Conservation (phyloP, 1,284 basidiomycete species). For the Microbotryum lychnidis-dioicae region DNA sequence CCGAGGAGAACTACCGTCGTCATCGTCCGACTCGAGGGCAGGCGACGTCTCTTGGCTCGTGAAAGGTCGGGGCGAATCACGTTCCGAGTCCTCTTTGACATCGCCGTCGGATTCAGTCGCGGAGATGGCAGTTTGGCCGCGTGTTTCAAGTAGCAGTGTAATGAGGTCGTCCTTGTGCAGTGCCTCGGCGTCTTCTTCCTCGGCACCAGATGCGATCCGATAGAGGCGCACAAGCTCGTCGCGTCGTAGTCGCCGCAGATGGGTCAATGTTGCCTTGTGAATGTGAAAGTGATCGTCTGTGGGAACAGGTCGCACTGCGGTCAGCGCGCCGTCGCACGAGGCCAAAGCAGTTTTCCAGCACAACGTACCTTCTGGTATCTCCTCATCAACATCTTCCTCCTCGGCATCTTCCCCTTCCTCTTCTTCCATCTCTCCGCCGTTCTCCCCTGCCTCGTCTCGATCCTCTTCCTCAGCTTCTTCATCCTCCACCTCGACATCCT, state of each 20-base stretch:
- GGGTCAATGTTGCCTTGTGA: conserved; percentile 2
- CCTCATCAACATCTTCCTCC: background rate
- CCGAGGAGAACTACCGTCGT: background rate
- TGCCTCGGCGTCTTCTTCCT: background rate
- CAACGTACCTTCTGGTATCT: background rate
- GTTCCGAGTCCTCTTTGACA: conserved; percentile 5
- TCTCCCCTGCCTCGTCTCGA: background rate
- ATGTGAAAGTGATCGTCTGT: conserved; percentile 13
- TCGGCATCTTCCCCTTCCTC: background rate
- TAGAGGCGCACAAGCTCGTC: conserved; percentile 18
- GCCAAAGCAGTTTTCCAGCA: background rate
- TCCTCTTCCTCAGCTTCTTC: background rate
- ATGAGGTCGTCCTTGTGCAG: conserved; percentile 15
- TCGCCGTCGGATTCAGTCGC: conserved; percentile 3
- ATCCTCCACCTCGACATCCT: background rate
- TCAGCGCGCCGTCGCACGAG: background rate
- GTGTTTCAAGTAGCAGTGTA: conserved; percentile 10
- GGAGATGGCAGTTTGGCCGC: background rate
- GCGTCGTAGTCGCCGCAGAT: conserved; percentile 9
- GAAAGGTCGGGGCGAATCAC: conserved; percentile 18
- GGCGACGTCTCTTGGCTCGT: conserved; percentile 25
- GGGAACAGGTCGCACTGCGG: no score
- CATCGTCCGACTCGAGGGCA: background rate
- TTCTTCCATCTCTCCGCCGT: background rate
- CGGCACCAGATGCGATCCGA: background rate